Conservation (phyloP, 257 asterid genomes). For the Solanum microdontum region DNA sequence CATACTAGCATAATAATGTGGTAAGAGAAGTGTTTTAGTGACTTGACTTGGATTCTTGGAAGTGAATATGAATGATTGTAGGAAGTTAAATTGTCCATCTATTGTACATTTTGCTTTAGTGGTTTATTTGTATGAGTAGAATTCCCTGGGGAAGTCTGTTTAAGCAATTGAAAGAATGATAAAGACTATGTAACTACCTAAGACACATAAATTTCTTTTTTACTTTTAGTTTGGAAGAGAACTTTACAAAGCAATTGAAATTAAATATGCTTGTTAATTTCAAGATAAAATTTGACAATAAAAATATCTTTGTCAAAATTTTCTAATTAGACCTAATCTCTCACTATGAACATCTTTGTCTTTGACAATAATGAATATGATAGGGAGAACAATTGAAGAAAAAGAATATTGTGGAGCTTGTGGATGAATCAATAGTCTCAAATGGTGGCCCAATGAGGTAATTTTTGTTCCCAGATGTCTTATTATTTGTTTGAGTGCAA, state of each 20-base stretch:
- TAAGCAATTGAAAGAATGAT: background rate
- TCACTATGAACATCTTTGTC: background rate
- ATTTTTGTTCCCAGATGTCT: background rate
- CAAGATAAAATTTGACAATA: background rate
- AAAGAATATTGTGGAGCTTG: slow-evolving; percentile 24
- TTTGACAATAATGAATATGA: background rate
- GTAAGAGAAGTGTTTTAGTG: background rate
- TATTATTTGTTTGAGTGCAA: background rate
- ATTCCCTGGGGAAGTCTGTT: background rate
- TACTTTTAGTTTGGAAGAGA: background rate
- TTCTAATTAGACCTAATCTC: background rate
- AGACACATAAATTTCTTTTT: background rate
- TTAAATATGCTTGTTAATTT: background rate
- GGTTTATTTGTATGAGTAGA: background rate
- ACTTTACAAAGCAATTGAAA: background rate
- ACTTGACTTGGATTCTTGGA: background rate
- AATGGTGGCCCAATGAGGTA: slow-evolving; percentile 31
- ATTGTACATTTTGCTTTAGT: background rate
- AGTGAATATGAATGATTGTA: background rate
- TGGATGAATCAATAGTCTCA: slow-evolving; percentile 38
- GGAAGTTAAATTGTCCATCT: background rate
- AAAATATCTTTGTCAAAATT: background rate
- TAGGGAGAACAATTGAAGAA: slow-evolving; percentile 80
- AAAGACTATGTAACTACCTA: background rate
- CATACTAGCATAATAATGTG: background rate